A percentile compares a stretch with the other conserved stretches of the same genome.
Conservation (phyloP, 2,329 filamentous ascomycete genomes). For the Neopestalotiopsis sp. region DNA sequence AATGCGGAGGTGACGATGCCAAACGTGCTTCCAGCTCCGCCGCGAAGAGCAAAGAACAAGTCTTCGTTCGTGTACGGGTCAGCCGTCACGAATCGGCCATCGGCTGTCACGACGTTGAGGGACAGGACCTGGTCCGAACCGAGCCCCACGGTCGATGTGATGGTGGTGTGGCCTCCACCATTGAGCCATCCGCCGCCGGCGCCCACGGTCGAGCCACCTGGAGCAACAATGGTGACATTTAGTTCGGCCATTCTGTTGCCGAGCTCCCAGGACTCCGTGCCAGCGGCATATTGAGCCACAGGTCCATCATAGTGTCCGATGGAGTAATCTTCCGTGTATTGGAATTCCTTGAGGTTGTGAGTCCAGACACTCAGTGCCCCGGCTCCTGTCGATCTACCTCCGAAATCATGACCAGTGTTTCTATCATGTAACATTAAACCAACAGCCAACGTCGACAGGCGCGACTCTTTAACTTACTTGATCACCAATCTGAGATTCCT, state of each 20-base stretch:
- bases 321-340: slow-evolving; percentile 38
- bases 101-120: slow-evolving; percentile 50
- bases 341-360: slow-evolving; percentile 50
- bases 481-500: slow-evolving; percentile 42
- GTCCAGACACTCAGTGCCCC: slow-evolving; percentile 56
- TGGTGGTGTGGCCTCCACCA: slow-evolving; percentile 54
- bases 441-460: slow-evolving; percentile 21
- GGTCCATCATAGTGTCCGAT: slow-evolving; percentile 34
- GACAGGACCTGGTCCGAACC: slow-evolving; percentile 56
- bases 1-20: slow-evolving; percentile 37
- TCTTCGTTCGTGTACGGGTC: slow-evolving; percentile 52
- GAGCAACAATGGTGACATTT: slow-evolving; percentile 38
- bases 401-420: slow-evolving; percentile 53
- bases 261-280: slow-evolving; percentile 41
- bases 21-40: slow-evolving; percentile 50
- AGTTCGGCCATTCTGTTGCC: slow-evolving; percentile 32
- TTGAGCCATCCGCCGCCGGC: slow-evolving; percentile 57
- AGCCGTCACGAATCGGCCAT: slow-evolving; percentile 50
- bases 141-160: slow-evolving; percentile 52
- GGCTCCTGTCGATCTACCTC: slow-evolving; percentile 49
- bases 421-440: slow-evolving; percentile 39
- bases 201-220: slow-evolving; percentile 39
- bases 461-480: slow-evolving; percentile 31
- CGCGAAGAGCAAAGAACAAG: slow-evolving; percentile 61
- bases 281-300: slow-evolving; percentile 38